A percentile compares a stretch with the other conserved stretches of the same genome.
Evolutionary conservation across 2,329 filamentous ascomycete species (phyloP).

Genomic region (Cyphellophora attinorum): DNA sequence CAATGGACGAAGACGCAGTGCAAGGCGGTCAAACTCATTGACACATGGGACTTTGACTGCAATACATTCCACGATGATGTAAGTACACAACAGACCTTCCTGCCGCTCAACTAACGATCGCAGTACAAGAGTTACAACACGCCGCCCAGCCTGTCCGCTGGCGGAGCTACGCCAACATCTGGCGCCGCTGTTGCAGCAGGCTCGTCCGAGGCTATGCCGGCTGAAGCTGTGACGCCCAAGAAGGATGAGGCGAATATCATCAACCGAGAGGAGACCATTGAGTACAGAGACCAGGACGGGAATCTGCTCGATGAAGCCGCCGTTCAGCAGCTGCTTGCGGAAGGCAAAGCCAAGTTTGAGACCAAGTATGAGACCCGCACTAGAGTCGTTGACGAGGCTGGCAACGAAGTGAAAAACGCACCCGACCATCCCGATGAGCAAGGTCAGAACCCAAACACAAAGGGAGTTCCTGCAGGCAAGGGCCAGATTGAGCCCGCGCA

Average conservation of each 20-base stretch:
- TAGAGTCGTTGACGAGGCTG: conserved; percentile 66
- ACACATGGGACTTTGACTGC: conserved; percentile 96
- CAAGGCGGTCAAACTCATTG: conserved; percentile 75
- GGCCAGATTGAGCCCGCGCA: conserved; percentile 22
- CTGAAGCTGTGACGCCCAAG: conserved; percentile 25
- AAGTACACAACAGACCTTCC: conserved; percentile 41
- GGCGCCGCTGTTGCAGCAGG: conserved; percentile 9
- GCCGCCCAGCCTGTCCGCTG: conserved; percentile 6
- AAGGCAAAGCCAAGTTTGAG: conserved; percentile 91
- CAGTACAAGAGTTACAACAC: conserved; percentile 27
- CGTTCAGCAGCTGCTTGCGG: conserved; percentile 58
- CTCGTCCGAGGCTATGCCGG: conserved; percentile 3
- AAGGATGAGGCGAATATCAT: conserved; percentile 20
- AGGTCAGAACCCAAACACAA: conserved; percentile 48
- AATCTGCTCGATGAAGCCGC: conserved; percentile 78
- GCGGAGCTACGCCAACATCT: conserved; percentile 10
- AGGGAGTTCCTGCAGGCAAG: conserved; percentile 26
- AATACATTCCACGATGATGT: conserved; percentile 82
- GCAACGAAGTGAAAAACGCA: conserved; percentile 59
- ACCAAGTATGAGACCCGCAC: conserved; percentile 95
- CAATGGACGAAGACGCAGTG: conserved; percentile 86
- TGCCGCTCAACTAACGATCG: not conserved
- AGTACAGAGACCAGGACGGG: conserved; percentile 91
- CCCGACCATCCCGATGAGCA: conserved; percentile 49
- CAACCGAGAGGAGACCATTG: conserved; percentile 68